Evolutionary conservation across 2,329 filamentous ascomycete species (phyloP), one percentile per base, ranked within the genome.

Genomic region (Colletotrichum tabaci): DNA sequence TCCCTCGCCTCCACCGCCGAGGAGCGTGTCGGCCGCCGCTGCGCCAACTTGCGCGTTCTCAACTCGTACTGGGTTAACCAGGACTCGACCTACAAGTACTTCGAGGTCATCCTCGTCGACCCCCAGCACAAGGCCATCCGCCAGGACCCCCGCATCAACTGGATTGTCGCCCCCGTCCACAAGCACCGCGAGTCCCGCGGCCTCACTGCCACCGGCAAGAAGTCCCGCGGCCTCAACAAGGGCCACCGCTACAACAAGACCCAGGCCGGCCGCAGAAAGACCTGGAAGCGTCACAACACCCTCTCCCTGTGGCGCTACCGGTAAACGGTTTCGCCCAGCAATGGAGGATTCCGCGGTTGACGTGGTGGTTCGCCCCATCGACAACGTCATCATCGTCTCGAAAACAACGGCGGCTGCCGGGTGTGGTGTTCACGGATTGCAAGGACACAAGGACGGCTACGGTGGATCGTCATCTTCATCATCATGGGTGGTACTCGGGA

Each of bases 31-130:
- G 96, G 97, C 83, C 95, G 95, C 87, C 95, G 96, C 86, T 98
- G 95, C 90, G 95, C 95, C 88, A 99, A 99, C 90, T 88, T 99
- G 86, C 95, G 96, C 84, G 96, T 99, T 84, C 93, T 99, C 83
- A 99, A 99, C 94, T 98, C 96, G 76, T 99, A 99, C 95, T 99
- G 97, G 97, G 94, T 99, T 91, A 99, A 99, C 94, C 95, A 98
- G 91, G 96, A 99, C 90, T 98, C 95, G 74, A 99, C 96, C 88
- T 99, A 98, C 94, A 99, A 99, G 92, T 99, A 99, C 94, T 99
- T 91, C 90, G 96, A 99, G 89, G 92, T 98, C 87, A 98, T 99
- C 90, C 94, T 98, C 83, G 96, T 99, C 84, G 96, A 99, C 90
- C 96, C 96, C 85, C 94, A 97, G 90, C 96, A 99, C 94, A 98